Conservation (phyloP, 768 basidiomycete genomes). For the Leucosporidium creatinivorum region DNA sequence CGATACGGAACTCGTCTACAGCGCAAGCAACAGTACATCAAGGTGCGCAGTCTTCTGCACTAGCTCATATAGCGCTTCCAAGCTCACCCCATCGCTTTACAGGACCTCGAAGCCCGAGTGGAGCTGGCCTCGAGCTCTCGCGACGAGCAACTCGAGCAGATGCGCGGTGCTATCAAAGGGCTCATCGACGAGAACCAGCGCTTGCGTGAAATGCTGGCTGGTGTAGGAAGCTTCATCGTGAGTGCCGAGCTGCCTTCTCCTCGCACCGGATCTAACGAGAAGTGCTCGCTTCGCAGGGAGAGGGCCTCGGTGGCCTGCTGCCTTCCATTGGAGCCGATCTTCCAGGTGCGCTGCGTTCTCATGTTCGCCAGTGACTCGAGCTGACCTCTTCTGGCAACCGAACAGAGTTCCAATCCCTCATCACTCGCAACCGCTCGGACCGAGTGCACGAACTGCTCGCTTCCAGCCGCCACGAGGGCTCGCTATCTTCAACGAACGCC, state of each 20-base stretch:
- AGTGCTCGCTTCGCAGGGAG: neutral
- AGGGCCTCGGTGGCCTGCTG: constrained; percentile 11
- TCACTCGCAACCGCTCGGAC: constrained; percentile 1
- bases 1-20: neutral
- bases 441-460: neutral
- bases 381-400: neutral
- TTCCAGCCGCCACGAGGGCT: neutral
- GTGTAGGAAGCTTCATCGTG: constrained; percentile 40
- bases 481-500: neutral
- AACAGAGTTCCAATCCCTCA: constrained; percentile 11
- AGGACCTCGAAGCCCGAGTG: constrained; percentile 31
- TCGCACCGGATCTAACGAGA: too few relatives aligned
- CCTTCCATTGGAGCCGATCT: constrained; percentile 2
- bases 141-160: constrained; percentile 41
- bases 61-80: constrained; percentile 33
- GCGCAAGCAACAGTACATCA: constrained; percentile 34
- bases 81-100: constrained; percentile 13
- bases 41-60: constrained; percentile 15
- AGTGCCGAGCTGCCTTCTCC: neutral
- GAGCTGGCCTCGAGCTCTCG: constrained; percentile 40
- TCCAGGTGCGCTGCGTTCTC: constrained; percentile 5
- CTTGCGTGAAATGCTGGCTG: constrained; percentile 40
- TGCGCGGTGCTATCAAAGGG: constrained; percentile 38
- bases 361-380: too few relatives aligned
- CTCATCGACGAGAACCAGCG: constrained; percentile 43